phyloP scores from a whole-genome alignment of 2,329 filamentous ascomycete species.

The Penicillium sp. region DNA sequence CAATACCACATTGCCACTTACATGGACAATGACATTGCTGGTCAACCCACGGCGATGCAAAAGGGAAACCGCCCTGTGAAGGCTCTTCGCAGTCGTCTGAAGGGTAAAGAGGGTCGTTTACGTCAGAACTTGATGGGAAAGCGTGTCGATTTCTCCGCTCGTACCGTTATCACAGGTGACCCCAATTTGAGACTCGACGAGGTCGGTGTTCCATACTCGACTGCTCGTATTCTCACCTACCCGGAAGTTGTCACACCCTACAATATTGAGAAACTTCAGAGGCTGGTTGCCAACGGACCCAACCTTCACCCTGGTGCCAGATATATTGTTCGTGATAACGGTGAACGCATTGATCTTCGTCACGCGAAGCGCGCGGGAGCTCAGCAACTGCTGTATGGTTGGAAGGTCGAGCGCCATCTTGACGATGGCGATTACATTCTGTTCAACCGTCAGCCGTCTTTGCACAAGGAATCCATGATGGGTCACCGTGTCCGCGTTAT shows the following conservation, averaged over 20 bases:
- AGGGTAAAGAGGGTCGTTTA: slow-evolving; percentile 97
- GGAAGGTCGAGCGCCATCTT: slow-evolving; percentile 97
- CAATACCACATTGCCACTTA: slow-evolving; percentile 99
- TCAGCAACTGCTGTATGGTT: slow-evolving; percentile 89
- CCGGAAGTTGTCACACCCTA: slow-evolving; percentile 96
- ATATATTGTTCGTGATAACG: slow-evolving; percentile 91
- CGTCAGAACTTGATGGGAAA: slow-evolving; percentile 99
- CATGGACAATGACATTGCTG: slow-evolving; percentile 99
- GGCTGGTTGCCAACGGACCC: slow-evolving; percentile 87
- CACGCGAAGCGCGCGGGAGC: slow-evolving; percentile 80
- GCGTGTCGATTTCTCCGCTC: slow-evolving; percentile 97
- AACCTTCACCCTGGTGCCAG: slow-evolving; percentile 94
- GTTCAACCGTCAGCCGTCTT: slow-evolving; percentile 98
- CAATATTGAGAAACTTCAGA: slow-evolving; percentile 90
- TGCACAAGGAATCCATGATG: slow-evolving; percentile 99
- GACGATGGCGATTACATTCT: slow-evolving; percentile 97
- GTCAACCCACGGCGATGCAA: slow-evolving; percentile 88
- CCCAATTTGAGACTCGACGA: slow-evolving; percentile 95
- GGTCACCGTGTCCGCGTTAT: slow-evolving; percentile 95
- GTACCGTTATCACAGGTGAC: slow-evolving; percentile 99
- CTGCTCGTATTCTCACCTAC: slow-evolving; percentile 89
- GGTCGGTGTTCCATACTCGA: slow-evolving; percentile 92
- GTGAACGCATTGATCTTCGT: slow-evolving; percentile 89
- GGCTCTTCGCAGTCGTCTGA: slow-evolving; percentile 91
- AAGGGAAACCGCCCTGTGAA: slow-evolving; percentile 97